Percentiles rank a stretch among this genome's conserved stretches.
phyloP scores from a whole-genome alignment of 2,329 filamentous ascomycete genomes.

The Dactylonectria macrodidyma region DNA sequence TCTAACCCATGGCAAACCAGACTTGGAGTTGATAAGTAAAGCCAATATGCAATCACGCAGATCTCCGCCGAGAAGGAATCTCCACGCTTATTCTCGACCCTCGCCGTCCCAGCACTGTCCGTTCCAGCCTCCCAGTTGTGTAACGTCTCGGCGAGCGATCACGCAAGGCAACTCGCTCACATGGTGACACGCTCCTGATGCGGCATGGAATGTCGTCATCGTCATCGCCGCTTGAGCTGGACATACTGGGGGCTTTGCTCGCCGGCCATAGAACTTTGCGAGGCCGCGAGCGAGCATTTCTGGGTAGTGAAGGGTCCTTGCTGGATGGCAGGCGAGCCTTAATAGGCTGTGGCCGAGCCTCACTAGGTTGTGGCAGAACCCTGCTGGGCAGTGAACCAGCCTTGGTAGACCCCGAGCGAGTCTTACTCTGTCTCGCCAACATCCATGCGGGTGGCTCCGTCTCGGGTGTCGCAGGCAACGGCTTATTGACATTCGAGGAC shows the following conservation, averaged over 20 bases:
- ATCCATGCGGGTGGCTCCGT: constrained; percentile 44
- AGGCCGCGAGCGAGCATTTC: too few species aligned
- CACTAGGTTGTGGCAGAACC: too few species aligned
- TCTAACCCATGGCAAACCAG: background rate
- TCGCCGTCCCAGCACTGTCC: background rate
- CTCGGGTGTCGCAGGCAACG: constrained; percentile 50
- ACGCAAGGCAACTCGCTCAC: constrained; percentile 2
- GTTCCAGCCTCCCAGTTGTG: background rate
- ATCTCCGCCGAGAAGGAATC: constrained; percentile 3
- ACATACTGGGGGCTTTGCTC: background rate
- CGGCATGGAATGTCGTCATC: constrained; percentile 1
- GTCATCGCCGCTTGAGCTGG: background rate
- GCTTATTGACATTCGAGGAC: constrained; percentile 43
- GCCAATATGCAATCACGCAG: background rate
- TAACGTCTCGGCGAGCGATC: constrained; percentile 5
- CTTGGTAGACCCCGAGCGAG: background rate
- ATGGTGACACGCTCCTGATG: constrained; percentile 4
- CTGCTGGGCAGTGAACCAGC: background rate
- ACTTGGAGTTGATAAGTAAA: background rate
- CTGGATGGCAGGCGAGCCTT: too few species aligned
- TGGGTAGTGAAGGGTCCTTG: too few species aligned
- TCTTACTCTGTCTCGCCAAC: constrained; percentile 1
- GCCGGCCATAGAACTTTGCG: too few species aligned
- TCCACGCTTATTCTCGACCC: background rate
- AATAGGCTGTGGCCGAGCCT: background rate